These are phyloP conservation scores for Chaetomium sp. DNA, from an alignment of 2,329 filamentous ascomycete genomes.

Conservation along the genomic window DNA sequence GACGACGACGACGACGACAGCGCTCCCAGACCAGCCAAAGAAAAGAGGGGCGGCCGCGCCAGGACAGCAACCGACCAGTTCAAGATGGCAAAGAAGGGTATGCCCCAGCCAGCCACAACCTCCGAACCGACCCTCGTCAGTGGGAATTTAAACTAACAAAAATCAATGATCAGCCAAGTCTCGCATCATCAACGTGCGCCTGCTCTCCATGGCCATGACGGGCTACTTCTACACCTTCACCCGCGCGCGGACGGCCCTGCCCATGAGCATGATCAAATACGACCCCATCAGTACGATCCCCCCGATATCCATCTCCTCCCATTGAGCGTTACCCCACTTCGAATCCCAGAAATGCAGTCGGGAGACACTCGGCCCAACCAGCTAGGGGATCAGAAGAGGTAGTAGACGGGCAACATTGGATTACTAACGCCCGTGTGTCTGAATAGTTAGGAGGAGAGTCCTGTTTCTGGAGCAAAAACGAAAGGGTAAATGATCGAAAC, in stretches of 20 bases:
- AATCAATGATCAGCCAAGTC: constrained; percentile 65
- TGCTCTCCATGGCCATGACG: constrained; percentile 98
- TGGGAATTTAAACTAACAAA: neutral
- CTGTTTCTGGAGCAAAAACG: constrained; percentile 93
- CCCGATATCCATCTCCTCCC: too few relatives aligned
- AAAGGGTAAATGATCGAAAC: constrained; percentile 55
- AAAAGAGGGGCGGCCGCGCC: neutral
- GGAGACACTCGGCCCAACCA: neutral
- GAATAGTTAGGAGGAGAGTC: constrained; percentile 85
- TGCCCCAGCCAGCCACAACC: neutral
- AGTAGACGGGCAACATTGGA: neutral
- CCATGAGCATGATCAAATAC: constrained; percentile 98
- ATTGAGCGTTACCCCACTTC: neutral
- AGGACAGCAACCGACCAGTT: neutral
- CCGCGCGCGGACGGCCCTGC: constrained; percentile 76
- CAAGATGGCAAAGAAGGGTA: constrained; percentile 37
- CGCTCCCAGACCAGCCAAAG: neutral
- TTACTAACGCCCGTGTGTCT: neutral
- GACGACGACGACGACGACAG: constrained; percentile 9
- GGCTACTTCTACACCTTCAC: constrained; percentile 94
- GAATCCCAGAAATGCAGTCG: neutral
- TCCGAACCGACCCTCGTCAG: neutral
- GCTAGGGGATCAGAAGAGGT: neutral
- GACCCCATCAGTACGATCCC: constrained; percentile 84
- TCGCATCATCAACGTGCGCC: constrained; percentile 87